Evolutionary conservation across 2,329 filamentous ascomycete species (phyloP), one percentile per base, ranked within the genome.

Genomic region (Cylindrodendrum hubeiense): DNA sequence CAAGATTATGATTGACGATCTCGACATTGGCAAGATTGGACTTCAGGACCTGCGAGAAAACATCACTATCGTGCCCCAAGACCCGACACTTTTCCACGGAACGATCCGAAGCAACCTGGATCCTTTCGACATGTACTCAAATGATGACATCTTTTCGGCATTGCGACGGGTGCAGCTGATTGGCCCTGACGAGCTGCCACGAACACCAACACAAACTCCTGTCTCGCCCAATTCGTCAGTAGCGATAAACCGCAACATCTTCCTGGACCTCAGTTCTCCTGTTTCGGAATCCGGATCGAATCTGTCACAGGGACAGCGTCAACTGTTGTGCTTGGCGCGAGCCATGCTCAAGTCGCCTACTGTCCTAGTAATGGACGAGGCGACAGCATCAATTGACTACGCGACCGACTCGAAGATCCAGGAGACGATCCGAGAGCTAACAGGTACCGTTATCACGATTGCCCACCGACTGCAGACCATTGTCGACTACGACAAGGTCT

Each of bases 281-380:
- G 92, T 99, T 41, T 89, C 93, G 1, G 96, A 98, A 77, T 98
- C 95, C 0, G 96, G 96, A 51, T 92, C 91, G 67, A 99, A 99
- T 75, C 86, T 99, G 12, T 98, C 95, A 0, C 96, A 99, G 80
- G 96, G 96, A 50, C 96, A 99, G 79, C 90, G 96, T 8, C 96
- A 99, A 80, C 90, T 99, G 10, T 85, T 99, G 60, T 99, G 96
- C 77, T 89, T 99, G 10, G 96, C 95, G 0, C 91, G 96, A 60
- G 96, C 96, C 0, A 89, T 99, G 71, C 91, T 99, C 68, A 98
- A 97, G 81, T 89, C 89, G 34, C 95, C 96, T 0, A 95, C 93
- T 69, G 94, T 99, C 2, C 85, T 99, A n/a, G 91, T 99, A 76
- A 98, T 99, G 96, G 96, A 99, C 79, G 96, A 99, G 83, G 96